Percentiles rank a stretch among this genome's conserved stretches.
Conservation (phyloP, 257 asterid genomes). For the Nicotiana tabacum region DNA sequence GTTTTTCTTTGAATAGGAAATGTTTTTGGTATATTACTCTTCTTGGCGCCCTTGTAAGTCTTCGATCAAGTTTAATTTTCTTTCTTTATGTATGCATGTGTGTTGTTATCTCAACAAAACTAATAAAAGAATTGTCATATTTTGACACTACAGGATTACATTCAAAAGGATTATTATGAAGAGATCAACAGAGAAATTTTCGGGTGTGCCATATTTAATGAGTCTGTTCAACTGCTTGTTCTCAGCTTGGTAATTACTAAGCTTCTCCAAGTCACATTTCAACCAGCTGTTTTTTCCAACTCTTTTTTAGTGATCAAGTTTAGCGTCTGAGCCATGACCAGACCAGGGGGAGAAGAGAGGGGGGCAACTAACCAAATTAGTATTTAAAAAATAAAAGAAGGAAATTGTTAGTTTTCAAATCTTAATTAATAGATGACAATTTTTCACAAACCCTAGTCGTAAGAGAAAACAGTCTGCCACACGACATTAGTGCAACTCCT, state of each 20-base stretch:
- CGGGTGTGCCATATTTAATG: constrained; percentile 62
- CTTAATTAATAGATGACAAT: background rate
- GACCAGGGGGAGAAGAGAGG: too few relatives aligned
- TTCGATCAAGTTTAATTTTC: background rate
- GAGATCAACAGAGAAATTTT: constrained; percentile 55
- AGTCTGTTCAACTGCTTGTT: constrained; percentile 62
- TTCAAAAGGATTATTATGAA: constrained; percentile 52
- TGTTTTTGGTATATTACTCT: constrained; percentile 64
- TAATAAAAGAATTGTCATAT: background rate
- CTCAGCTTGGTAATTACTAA: constrained; percentile 33
- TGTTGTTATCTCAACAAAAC: too few relatives aligned
- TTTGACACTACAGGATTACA: constrained; percentile 31
- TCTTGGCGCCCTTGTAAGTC: constrained; percentile 73
- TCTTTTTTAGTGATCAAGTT: too few relatives aligned
- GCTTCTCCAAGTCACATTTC: background rate
- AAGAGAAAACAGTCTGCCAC: background rate
- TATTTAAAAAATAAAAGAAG: too few relatives aligned
- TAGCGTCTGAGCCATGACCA: too few relatives aligned
- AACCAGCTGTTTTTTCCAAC: too few relatives aligned
- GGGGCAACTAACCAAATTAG: too few relatives aligned
- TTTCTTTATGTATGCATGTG: background rate
- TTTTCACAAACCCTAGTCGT: background rate
- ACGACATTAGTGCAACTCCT: background rate
- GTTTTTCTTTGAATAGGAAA: constrained; percentile 37
- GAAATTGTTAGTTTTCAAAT: too few relatives aligned